Conservation (phyloP, 805 yeast species). For the Wickerhamia fluorescens region DNA sequence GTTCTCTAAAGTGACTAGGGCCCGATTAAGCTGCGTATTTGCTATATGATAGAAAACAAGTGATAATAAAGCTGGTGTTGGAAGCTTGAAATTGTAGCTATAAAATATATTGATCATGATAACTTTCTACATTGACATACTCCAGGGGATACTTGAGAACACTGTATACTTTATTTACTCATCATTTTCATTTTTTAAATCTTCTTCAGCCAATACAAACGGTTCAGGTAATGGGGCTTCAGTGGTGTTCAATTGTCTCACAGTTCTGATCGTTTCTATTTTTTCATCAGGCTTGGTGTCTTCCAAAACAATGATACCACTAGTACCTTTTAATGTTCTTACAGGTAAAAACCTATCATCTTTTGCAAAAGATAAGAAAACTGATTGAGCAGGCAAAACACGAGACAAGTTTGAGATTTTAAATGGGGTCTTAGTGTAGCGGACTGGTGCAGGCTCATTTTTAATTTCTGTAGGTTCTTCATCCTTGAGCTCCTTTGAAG, state of each 20-base stretch:
- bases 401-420: conserved; percentile 75
- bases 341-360: conserved; percentile 72
- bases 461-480: conserved; percentile 2
- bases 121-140: too few species aligned
- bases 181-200: conserved; percentile 33
- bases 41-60: too few species aligned
- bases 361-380: conserved; percentile 70
- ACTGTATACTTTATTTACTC: too few species aligned
- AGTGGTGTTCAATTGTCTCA: conserved; percentile 66
- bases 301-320: conserved; percentile 66
- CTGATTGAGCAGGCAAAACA: conserved; percentile 83
- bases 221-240: conserved; percentile 74
- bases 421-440: conserved; percentile 59
- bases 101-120: too few species aligned
- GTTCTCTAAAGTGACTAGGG: too few species aligned
- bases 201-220: conserved; percentile 53
- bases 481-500: conserved; percentile 8
- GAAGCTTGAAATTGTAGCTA: too few species aligned
- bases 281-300: conserved; percentile 60
- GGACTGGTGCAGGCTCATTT: conserved; percentile 35
- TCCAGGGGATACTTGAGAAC: too few species aligned
- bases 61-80: too few species aligned
- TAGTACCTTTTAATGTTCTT: conserved; percentile 60
- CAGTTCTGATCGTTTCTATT: conserved; percentile 66
- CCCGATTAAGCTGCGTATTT: too few species aligned